Evolutionary conservation across 495 filamentous ascomycete genomes (phyloP).

Genomic region (Aspergillus panamensis): DNA sequence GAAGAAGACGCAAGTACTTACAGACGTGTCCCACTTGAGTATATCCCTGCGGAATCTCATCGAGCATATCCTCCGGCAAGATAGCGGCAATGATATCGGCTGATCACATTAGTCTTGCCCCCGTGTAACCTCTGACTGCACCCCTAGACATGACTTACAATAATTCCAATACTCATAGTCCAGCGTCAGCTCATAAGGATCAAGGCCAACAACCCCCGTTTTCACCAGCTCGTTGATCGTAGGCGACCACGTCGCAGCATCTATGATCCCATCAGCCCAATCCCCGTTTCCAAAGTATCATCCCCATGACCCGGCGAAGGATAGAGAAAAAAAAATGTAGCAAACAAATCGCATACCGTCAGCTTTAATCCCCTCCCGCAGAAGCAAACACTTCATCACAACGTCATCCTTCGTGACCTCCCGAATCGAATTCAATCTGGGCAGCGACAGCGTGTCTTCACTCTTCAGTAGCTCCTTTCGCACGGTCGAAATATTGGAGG

Average conservation of each 20-base stretch:
- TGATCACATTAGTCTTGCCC: constrained; percentile 26
- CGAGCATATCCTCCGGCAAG: constrained; percentile 61
- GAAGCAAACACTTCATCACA: constrained; percentile 67
- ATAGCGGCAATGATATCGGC: constrained; percentile 80
- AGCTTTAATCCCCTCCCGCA: constrained; percentile 63
- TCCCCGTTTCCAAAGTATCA: constrained; percentile 20
- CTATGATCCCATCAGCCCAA: constrained; percentile 40
- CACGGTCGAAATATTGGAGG: constrained; percentile 64
- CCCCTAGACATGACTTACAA: constrained; percentile 44
- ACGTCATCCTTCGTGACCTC: constrained; percentile 48
- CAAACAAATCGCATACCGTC: constrained; percentile 51
- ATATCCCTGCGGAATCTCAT: constrained; percentile 83
- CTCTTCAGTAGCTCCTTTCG: constrained; percentile 55
- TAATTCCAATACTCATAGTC: constrained; percentile 86
- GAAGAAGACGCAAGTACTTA: constrained; percentile 35
- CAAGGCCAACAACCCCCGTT: constrained; percentile 59
- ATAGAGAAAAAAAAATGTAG: constrained; percentile 8
- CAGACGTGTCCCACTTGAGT: constrained; percentile 83
- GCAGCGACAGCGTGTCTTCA: constrained; percentile 58
- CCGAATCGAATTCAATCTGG: constrained; percentile 54
- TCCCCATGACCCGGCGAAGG: constrained; percentile 50
- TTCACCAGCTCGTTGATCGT: constrained; percentile 64
- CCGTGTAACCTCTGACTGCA: background rate
- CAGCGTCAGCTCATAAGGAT: constrained; percentile 70
- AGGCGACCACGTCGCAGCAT: constrained; percentile 68